Percentiles rank a stretch among this genome's conserved stretches.
These are phyloP conservation scores for Epichloe brachyelytri DNA, from an alignment of 2,329 filamentous ascomycete species.

Conservation along the genomic window DNA sequence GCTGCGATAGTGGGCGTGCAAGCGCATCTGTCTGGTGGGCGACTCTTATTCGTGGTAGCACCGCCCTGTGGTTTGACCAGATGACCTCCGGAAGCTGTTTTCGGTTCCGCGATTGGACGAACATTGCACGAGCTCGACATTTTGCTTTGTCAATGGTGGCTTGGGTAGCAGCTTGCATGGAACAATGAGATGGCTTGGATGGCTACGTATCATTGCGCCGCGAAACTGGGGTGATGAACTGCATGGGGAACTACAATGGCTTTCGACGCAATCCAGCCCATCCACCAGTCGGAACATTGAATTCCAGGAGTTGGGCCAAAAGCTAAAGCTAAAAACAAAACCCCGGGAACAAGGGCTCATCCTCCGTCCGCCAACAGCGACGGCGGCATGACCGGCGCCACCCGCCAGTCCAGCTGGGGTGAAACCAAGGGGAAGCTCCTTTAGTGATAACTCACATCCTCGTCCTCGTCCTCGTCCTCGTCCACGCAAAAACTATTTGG, in stretches of 20 bases:
- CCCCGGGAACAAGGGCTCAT: conserved; percentile 3
- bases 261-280: not conserved
- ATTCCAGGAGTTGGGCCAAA: conserved; percentile 4
- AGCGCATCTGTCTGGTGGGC: not conserved
- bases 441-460: no score
- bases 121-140: not conserved
- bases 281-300: not conserved
- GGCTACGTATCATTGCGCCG: not conserved
- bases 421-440: not conserved
- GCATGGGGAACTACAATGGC: not conserved
- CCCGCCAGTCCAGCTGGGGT: not conserved
- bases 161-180: not conserved
- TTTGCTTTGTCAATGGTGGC: not conserved
- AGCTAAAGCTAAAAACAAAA: not conserved
- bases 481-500: no score
- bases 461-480: no score
- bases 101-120: conserved; percentile 3
- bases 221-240: not conserved
- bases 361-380: conserved; percentile 3
- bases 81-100: conserved; percentile 5
- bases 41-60: conserved; percentile 2
- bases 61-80: conserved; percentile 2
- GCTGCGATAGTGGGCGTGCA: no score
- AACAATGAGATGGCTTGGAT: no score
- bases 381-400: conserved; percentile 3